These are phyloP conservation scores for Rosa hybrid DNA, from an alignment of 331 rosid species.

Conservation along the genomic window DNA sequence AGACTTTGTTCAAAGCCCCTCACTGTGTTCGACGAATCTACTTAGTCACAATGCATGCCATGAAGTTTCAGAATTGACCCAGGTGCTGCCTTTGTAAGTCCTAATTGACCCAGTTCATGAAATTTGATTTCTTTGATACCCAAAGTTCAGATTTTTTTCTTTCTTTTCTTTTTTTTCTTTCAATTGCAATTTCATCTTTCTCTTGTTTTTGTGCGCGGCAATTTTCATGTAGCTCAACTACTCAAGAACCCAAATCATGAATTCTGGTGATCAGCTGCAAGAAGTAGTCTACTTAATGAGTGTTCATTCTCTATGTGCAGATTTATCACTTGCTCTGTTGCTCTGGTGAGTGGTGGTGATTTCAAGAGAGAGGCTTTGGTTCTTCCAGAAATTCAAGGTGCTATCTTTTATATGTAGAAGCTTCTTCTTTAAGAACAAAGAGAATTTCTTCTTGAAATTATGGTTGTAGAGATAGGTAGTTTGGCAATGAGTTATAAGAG, in stretches of 20 bases:
- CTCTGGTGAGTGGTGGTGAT: slow-evolving; percentile 29
- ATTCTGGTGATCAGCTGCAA: slow-evolving; percentile 13
- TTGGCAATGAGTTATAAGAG: not conserved
- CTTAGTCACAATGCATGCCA: slow-evolving; percentile 17
- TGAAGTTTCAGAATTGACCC: slow-evolving; percentile 31
- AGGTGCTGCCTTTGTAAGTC: slow-evolving; percentile 29
- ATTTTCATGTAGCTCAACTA: slow-evolving; percentile 4
- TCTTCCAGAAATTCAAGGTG: slow-evolving; percentile 31
- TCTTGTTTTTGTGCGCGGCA: not conserved
- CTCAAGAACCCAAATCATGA: not conserved
- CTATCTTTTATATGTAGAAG: not conserved
- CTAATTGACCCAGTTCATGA: slow-evolving; percentile 17
- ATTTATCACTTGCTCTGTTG: slow-evolving; percentile 24
- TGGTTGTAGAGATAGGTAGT: not conserved
- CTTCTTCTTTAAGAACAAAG: not conserved
- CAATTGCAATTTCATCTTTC: not conserved
- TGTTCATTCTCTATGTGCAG: slow-evolving; percentile 21
- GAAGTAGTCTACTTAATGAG: not conserved
- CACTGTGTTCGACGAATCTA: slow-evolving; percentile 6
- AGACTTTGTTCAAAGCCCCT: not conserved
- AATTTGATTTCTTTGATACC: slow-evolving; percentile 25
- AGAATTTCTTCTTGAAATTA: not conserved
- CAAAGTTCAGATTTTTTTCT: slow-evolving; percentile 8
- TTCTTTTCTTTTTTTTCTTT: not conserved
- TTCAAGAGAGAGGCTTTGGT: slow-evolving; percentile 14